Conservation (phyloP, 2,329 filamentous ascomycete genomes). For the Fonsecaea multimorphosa region DNA sequence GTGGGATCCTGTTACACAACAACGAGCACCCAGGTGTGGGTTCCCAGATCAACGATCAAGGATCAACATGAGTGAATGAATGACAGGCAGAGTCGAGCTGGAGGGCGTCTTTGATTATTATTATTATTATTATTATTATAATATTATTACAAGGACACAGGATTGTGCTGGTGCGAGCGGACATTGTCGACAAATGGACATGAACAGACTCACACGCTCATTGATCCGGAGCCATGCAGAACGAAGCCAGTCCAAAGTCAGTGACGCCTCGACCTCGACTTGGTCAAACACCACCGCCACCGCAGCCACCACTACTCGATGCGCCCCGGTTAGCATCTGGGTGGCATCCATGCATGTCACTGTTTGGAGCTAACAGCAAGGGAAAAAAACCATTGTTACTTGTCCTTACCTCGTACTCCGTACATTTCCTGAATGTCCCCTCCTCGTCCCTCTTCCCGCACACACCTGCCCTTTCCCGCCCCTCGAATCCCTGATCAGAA, state of each 20-base stretch:
- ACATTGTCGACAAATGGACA: too few relatives aligned
- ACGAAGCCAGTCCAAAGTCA: neutral
- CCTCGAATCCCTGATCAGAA: neutral
- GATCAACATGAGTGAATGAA: neutral
- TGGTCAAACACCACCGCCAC: neutral
- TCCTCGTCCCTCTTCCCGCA: too few relatives aligned
- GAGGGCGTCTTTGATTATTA: too few relatives aligned
- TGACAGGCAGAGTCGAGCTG: too few relatives aligned
- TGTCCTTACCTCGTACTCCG: too few relatives aligned
- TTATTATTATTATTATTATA: too few relatives aligned
- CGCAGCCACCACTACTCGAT: neutral
- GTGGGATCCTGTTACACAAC: slow-evolving; percentile 2
- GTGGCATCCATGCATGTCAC: too few relatives aligned
- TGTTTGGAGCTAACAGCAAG: too few relatives aligned
- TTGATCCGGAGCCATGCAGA: slow-evolving; percentile 5
- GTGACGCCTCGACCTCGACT: slow-evolving; percentile 9
- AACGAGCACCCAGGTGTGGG: slow-evolving; percentile 1
- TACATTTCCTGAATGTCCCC: too few relatives aligned
- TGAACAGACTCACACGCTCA: slow-evolving; percentile 1
- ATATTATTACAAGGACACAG: too few relatives aligned
- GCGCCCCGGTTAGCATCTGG: slow-evolving; percentile 7
- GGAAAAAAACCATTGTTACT: too few relatives aligned
- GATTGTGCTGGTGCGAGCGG: too few relatives aligned
- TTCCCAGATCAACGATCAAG: neutral
- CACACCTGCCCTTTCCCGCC: neutral